Base-by-base conservation (phyloP, 23 red algal species). In the Agarophyton chilense region DNA sequence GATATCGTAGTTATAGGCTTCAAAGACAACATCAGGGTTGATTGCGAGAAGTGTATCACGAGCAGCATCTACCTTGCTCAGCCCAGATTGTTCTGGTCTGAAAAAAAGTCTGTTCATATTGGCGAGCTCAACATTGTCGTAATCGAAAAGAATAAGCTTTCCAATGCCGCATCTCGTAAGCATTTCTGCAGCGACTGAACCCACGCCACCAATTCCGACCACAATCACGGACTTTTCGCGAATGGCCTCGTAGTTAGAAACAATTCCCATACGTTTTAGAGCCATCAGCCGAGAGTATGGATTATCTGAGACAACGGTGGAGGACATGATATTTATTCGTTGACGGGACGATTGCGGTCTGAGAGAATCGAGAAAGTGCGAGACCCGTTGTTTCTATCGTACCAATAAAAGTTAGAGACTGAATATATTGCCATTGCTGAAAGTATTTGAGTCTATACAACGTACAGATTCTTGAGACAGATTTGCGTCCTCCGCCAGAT, bases 21-120 rank as follows among this genome's bases (percentile, higher is more conserved):
- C 75, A 53, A 98, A 31, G 12, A 34, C 72, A 33, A 98, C 95
- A 64, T 98, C 95, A 6, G 95, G 95, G 77, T 94, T 98, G 35
- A 98, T 98, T 26, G 24, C 66, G 10, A 38, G 28, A 33, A 98
- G 73, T 2, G 95, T 93, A 11, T 79, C 77, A 6, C 54, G 63
- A 36, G 95, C 95, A 18, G 95, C 95, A 22, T 63, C 50, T 32
- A 98, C 95, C 57, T 98, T 98, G 32, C 61, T 40, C 46, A 92
- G 34, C 0, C 90, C 90, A 0, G 80, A 77, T 82, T 98, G 95
- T 19, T 86, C 83, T 45, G 91, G 95, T 43, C 82, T 75, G 63
- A 82, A 98, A 65, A 98, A 98, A 18, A 98, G 85, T n/a, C 95
- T 85, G 43, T 98, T 98, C 83, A 98, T 98, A 61, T 98, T 98